A percentile compares a stretch with the other conserved stretches of the same genome.
Conservation (phyloP, 805 yeast genomes). For the Vanderwaltozyma tropicalis region DNA sequence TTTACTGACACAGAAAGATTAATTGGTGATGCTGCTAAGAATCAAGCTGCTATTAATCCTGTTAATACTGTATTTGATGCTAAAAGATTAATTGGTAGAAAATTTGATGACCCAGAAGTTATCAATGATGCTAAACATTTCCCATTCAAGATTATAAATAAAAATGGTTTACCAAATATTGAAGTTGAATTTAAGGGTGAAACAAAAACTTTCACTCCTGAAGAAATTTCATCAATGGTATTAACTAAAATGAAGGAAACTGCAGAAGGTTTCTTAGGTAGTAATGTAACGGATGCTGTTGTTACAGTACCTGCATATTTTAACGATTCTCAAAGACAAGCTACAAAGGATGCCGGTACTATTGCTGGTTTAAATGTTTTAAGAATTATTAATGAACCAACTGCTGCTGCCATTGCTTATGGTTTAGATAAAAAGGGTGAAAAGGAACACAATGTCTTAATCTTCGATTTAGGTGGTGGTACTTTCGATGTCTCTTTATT, state of each 20-base stretch:
- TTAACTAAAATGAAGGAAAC: conserved; percentile 82
- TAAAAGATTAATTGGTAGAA: conserved; percentile 89
- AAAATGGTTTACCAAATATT: conserved; percentile 69
- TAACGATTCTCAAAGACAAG: conserved; percentile 97
- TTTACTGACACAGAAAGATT: conserved; percentile 88
- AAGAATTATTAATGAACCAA: conserved; percentile 94
- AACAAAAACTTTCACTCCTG: conserved; percentile 81
- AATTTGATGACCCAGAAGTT: conserved; percentile 71
- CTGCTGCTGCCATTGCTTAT: conserved; percentile 96
- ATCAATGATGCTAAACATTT: conserved; percentile 69
- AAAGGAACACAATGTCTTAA: conserved; percentile 78
- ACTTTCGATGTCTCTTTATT: conserved; percentile 92
- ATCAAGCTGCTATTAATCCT: conserved; percentile 93
- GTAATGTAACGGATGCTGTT: conserved; percentile 77
- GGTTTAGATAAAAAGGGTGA: conserved; percentile 73
- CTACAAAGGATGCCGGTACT: conserved; percentile 94
- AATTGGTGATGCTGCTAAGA: conserved; percentile 95
- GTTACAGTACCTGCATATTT: conserved; percentile 95
- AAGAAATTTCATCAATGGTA: conserved; percentile 91
- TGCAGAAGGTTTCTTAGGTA: conserved; percentile 82
- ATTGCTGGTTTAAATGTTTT: conserved; percentile 92
- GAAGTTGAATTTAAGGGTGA: conserved; percentile 79
- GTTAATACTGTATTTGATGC: conserved; percentile 83
- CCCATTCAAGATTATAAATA: conserved; percentile 74
- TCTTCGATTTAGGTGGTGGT: conserved; percentile 96